Conservation (phyloP, 1,139 yeast species). For the Nakaseomyces delphensis region DNA sequence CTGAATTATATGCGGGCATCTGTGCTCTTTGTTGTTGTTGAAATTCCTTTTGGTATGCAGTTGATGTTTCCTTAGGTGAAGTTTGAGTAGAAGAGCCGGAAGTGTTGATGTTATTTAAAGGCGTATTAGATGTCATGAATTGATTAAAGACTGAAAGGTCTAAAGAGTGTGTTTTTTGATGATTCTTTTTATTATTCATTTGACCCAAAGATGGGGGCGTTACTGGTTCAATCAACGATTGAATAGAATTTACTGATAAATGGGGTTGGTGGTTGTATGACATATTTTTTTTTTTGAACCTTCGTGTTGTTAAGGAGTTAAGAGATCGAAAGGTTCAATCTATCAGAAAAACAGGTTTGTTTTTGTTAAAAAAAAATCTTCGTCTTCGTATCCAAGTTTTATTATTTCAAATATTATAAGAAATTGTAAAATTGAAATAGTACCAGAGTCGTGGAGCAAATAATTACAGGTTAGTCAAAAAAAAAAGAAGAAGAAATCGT, state of each 20-base stretch:
- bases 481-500: too few species aligned
- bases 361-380: neutral
- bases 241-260: constrained; percentile 33
- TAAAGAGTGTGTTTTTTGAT: constrained; percentile 30
- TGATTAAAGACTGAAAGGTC: constrained; percentile 29
- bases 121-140: constrained; percentile 17
- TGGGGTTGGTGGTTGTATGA: constrained; percentile 28
- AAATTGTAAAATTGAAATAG: neutral
- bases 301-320: neutral
- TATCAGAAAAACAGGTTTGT: neutral
- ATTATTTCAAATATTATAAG: neutral
- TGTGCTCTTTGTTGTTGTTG: constrained; percentile 1
- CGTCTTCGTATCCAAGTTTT: neutral
- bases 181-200: constrained; percentile 27
- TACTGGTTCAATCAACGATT: constrained; percentile 35
- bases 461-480: constrained; percentile 4
- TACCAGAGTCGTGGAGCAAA: neutral
- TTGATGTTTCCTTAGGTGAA: neutral
- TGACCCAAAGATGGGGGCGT: constrained; percentile 31
- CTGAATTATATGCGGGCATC: neutral
- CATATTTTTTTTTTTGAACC: too few species aligned
- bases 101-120: constrained; percentile 7
- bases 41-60: neutral
- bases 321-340: neutral
- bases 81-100: constrained; percentile 8